Evolutionary conservation across 2,329 filamentous ascomycete species (phyloP).

Genomic region (Trichoderma sp.): DNA sequence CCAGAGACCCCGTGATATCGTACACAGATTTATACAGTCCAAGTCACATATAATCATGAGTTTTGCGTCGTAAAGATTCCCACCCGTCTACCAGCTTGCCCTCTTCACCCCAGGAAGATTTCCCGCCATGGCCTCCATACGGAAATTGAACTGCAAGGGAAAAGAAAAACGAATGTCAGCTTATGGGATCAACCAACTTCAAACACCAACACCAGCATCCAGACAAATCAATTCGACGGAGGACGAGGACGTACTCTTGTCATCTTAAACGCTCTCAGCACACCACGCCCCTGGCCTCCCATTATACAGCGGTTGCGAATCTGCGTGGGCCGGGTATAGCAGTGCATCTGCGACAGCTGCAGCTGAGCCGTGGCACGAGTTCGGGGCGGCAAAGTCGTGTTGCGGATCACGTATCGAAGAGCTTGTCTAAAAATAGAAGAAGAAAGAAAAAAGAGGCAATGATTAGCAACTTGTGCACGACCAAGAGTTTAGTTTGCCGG

Average conservation of each 20-base stretch:
- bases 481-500: not conserved
- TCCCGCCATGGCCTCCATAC: constrained; percentile 81
- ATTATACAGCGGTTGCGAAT: constrained; percentile 91
- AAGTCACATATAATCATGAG: not conserved
- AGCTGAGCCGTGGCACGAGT: constrained; percentile 89
- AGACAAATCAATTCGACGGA: not conserved
- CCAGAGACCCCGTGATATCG: not conserved
- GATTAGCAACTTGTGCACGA: constrained; percentile 1
- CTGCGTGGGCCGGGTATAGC: constrained; percentile 89
- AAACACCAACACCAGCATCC: not conserved
- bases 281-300: constrained; percentile 83
- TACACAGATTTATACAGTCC: constrained; percentile 14
- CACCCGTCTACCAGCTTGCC: constrained; percentile 77
- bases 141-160: constrained; percentile 79
- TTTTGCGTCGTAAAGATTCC: not conserved
- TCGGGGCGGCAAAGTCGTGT: constrained; percentile 78
- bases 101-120: constrained; percentile 90
- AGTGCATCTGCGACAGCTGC: constrained; percentile 91
- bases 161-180: not conserved
- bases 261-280: constrained; percentile 92
- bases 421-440: constrained; percentile 65
- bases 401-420: constrained; percentile 87
- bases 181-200: no score
- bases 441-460: not conserved
- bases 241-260: constrained; percentile 59